phyloP scores from a whole-genome alignment of 140 eudicot species.

The Oenanthe javanica region DNA sequence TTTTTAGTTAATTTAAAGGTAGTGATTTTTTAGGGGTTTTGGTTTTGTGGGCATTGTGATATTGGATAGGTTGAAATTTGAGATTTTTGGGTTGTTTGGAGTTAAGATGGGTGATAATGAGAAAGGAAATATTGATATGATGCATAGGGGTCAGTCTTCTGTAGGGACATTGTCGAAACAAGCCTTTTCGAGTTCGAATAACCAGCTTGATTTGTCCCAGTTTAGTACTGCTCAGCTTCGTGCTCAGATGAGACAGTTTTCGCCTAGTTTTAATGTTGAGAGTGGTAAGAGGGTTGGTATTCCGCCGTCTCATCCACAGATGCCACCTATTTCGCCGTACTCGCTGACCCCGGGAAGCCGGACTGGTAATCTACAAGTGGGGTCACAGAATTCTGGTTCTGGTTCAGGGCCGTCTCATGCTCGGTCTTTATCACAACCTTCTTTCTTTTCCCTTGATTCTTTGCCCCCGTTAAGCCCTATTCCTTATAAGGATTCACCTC shows the following conservation, averaged over 20 bases:
- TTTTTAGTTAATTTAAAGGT: neutral
- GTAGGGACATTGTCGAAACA: conserved; percentile 37
- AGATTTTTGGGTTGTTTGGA: neutral
- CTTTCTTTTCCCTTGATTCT: conserved; percentile 62
- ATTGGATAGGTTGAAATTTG: neutral
- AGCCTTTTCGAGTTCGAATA: conserved; percentile 17
- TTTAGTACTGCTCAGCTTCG: conserved; percentile 49
- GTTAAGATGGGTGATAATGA: conserved; percentile 73
- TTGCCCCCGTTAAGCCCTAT: conserved; percentile 88
- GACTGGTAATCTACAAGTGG: conserved; percentile 31
- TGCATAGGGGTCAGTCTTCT: conserved; percentile 60
- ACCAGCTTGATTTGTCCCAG: conserved; percentile 70
- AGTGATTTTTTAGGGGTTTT: neutral
- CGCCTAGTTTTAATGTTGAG: conserved; percentile 48
- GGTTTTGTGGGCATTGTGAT: neutral
- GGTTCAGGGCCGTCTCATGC: conserved; percentile 47
- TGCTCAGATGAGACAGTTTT: conserved; percentile 47
- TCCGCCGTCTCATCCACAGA: conserved; percentile 83
- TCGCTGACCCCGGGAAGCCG: conserved; percentile 55
- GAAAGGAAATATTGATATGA: conserved; percentile 49
- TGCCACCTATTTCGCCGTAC: conserved; percentile 81
- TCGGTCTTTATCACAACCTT: conserved; percentile 79
- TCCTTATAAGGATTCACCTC: conserved; percentile 48
- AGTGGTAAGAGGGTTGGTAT: conserved; percentile 52
- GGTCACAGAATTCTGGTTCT: conserved; percentile 43